phyloP scores from a whole-genome alignment of 352 stramenopile genomes.

The Phytopythium boreale region DNA sequence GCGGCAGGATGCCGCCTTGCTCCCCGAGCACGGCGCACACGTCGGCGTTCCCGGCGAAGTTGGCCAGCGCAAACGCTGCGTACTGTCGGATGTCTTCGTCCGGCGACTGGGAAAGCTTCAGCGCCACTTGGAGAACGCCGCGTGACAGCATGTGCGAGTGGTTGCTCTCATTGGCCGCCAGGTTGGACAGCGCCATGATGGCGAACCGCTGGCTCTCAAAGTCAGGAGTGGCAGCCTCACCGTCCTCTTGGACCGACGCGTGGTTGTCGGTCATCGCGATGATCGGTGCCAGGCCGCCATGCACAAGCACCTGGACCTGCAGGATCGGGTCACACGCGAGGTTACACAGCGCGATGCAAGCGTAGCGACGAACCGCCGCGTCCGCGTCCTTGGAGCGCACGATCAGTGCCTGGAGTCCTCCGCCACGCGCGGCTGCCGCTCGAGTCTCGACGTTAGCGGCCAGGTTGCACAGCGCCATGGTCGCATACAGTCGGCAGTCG shows the following conservation, averaged over 20 bases:
- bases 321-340: constrained; percentile 88
- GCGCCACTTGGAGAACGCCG: constrained; percentile 79
- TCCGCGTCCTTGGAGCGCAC: constrained; percentile 89
- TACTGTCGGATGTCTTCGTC: constrained; percentile 89
- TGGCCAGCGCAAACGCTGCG: constrained; percentile 91
- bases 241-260: constrained; percentile 4
- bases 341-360: constrained; percentile 95
- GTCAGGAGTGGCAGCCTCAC: constrained; percentile 19
- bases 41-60: constrained; percentile 89
- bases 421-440: constrained; percentile 76
- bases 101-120: constrained; percentile 63
- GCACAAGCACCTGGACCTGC: constrained; percentile 92
- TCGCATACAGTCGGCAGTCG: constrained; percentile 92
- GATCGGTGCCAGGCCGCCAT: constrained; percentile 89
- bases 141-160: constrained; percentile 90
- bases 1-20: constrained; percentile 85
- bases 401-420: constrained; percentile 91
- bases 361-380: constrained; percentile 82
- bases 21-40: constrained; percentile 88
- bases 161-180: constrained; percentile 93
- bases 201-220: constrained; percentile 88
- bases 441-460: constrained; percentile 93
- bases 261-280: constrained; percentile 67
- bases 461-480: constrained; percentile 96
- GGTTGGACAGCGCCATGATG: constrained; percentile 94